phyloP scores from a whole-genome alignment of 1,284 basidiomycete genomes.

The Fomitopsis pinicola region DNA sequence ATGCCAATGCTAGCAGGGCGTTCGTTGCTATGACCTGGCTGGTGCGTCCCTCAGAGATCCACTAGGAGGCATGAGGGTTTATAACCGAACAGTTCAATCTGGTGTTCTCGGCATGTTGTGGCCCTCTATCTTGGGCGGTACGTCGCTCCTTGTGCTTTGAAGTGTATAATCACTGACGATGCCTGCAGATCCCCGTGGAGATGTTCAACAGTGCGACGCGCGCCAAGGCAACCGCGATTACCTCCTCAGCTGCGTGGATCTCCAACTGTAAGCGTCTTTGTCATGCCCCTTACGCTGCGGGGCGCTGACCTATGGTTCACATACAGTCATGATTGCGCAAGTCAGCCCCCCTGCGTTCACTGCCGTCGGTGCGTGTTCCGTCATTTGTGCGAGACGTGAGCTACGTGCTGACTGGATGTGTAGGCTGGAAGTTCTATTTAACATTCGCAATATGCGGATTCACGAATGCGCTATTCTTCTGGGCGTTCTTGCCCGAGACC shows the following conservation, averaged over 20 bases:
- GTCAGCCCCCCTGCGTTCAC: conserved; percentile 47
- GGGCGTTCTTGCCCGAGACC: conserved; percentile 36
- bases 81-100: conserved; percentile 50
- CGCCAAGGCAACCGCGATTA: conserved; percentile 57
- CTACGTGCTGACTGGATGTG: background rate
- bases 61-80: conserved; percentile 4
- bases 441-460: conserved; percentile 60
- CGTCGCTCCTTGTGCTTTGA: background rate
- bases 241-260: conserved; percentile 49
- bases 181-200: conserved; percentile 37
- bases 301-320: conserved; percentile 20
- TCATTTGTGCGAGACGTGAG: background rate
- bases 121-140: conserved; percentile 47
- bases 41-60: conserved; percentile 22
- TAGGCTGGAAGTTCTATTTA: conserved; percentile 44
- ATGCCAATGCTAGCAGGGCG: conserved; percentile 24
- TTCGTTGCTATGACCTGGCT: conserved; percentile 25
- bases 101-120: conserved; percentile 49
- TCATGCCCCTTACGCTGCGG: background rate
- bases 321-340: conserved; percentile 36
- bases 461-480: conserved; percentile 59
- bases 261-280: conserved; percentile 33
- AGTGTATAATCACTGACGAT: background rate
- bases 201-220: conserved; percentile 55
- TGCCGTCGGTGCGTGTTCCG: conserved; percentile 31